Percentiles rank a stretch among this genome's conserved stretches.
These are phyloP conservation scores for Herpotrichia juniperi DNA, from an alignment of 2,329 filamentous ascomycete species.

Conservation along the genomic window DNA sequence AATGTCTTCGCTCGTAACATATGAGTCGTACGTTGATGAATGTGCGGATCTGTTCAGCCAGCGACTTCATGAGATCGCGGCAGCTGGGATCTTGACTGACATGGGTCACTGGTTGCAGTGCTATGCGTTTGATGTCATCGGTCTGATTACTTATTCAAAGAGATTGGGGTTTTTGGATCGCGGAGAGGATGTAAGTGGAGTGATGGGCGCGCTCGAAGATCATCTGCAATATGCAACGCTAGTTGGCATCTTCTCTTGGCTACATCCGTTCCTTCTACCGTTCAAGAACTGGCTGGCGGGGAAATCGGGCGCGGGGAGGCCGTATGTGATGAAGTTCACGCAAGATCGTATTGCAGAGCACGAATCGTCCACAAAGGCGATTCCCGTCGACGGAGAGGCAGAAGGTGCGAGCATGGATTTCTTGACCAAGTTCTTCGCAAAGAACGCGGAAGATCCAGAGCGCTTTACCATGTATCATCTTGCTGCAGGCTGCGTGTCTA, in stretches of 20 bases:
- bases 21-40: conserved; percentile 48
- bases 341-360: conserved; percentile 8
- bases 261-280: conserved; percentile 20
- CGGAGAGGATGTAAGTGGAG: conserved; percentile 37
- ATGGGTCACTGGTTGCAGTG: conserved; percentile 49
- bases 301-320: conserved; percentile 25
- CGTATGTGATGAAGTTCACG: conserved; percentile 24
- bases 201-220: conserved; percentile 11
- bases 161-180: conserved; percentile 47
- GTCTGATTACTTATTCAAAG: conserved; percentile 46
- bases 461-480: conserved; percentile 14
- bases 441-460: conserved; percentile 7
- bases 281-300: conserved; percentile 28
- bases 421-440: conserved; percentile 26
- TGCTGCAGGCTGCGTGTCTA: conserved; percentile 33
- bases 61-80: conserved; percentile 34
- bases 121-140: conserved; percentile 52
- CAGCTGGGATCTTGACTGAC: conserved; percentile 24
- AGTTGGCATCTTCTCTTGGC: conserved; percentile 22
- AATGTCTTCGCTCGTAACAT: conserved; percentile 38
- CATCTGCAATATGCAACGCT: conserved; percentile 32
- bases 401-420: conserved; percentile 23
- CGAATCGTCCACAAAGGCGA: not conserved
- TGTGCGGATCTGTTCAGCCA: conserved; percentile 39
- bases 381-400: not conserved